These are phyloP conservation scores for Datisca glomerata DNA, from an alignment of 306 rosid species.

Conservation along the genomic window DNA sequence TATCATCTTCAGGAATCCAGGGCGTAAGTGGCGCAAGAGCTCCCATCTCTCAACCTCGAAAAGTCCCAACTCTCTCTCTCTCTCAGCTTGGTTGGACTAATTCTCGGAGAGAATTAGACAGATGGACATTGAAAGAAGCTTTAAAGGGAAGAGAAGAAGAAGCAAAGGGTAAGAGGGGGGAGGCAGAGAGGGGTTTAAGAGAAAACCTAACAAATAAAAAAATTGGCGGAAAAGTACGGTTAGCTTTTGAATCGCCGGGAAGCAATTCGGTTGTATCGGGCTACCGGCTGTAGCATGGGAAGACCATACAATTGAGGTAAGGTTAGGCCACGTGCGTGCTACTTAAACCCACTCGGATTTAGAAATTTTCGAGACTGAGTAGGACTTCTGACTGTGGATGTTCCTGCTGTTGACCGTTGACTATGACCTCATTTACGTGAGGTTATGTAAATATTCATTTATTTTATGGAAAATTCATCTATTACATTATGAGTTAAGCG, in stretches of 20 bases:
- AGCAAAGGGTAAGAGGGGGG: not conserved
- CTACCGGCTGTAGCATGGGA: constrained; percentile 6
- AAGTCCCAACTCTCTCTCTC: not conserved
- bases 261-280: constrained; percentile 7
- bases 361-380: no score
- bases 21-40: constrained; percentile 45
- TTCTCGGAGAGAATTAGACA: not conserved
- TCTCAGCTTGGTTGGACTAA: not conserved
- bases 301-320: constrained; percentile 5
- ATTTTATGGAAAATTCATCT: no score
- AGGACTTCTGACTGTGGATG: no score
- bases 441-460: no score
- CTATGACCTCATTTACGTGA: no score
- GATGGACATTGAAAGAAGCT: no score
- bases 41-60: constrained; percentile 33
- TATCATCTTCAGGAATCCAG: constrained; percentile 78
- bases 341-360: no score
- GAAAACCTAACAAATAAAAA: constrained; percentile 6
- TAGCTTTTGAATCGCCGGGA: constrained; percentile 16
- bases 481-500: no score
- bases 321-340: constrained; percentile 17
- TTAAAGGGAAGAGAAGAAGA: no score
- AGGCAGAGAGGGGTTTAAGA: constrained; percentile 5
- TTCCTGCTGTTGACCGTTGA: no score
- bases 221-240: not conserved